Percentiles rank a stretch among this genome's conserved stretches.
Evolutionary conservation across 2,329 filamentous ascomycete genomes (phyloP).

Genomic region (Phoma sp.): DNA sequence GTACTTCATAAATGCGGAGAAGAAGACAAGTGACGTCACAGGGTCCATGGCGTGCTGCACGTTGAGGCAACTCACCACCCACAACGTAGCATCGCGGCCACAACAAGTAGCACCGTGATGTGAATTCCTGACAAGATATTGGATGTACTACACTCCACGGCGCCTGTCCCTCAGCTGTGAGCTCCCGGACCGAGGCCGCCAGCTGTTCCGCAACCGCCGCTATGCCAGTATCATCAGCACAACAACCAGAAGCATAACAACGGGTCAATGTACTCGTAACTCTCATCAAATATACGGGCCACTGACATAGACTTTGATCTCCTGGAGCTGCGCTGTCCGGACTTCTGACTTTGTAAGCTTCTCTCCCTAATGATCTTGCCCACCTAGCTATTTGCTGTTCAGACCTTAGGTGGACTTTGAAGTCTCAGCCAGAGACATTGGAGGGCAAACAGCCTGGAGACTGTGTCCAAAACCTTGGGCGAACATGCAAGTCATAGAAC

Average conservation of each 20-base stretch:
- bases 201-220: neutral
- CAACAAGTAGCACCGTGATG: neutral
- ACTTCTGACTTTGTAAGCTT: too few species aligned
- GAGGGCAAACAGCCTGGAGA: too few species aligned
- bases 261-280: too few species aligned
- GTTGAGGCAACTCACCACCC: neutral
- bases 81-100: neutral
- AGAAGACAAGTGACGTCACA: conserved; percentile 9
- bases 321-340: too few species aligned
- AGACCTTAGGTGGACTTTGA: too few species aligned
- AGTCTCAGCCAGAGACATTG: too few species aligned
- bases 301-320: too few species aligned
- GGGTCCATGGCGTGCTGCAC: neutral
- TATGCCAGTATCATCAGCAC: neutral
- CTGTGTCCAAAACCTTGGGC: too few species aligned
- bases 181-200: neutral
- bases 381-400: too few species aligned
- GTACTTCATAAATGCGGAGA: conserved; percentile 1
- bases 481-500: too few species aligned
- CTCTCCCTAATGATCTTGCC: too few species aligned
- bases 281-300: neutral
- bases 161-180: neutral
- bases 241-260: neutral
- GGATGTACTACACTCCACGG: too few species aligned
- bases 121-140: neutral